Evolutionary conservation across 345 rosid genomes (phyloP), one percentile per base, ranked within the genome.

Genomic region (Bretschneidera sinensis): DNA sequence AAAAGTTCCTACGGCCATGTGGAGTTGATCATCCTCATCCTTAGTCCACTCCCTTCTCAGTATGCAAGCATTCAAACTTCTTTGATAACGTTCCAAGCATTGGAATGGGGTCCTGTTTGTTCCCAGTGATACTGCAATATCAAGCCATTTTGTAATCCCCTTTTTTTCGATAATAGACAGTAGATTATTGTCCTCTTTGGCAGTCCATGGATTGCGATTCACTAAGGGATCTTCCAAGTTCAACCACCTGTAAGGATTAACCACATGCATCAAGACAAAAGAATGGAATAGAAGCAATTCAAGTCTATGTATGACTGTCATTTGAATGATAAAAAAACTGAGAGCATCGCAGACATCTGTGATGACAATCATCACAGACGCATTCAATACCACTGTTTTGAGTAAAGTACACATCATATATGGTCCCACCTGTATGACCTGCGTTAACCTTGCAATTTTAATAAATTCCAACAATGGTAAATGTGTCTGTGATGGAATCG

Each of bases 31-130:
- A 71, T 90, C 97, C 70, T 94, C 97, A 61, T 83, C 99, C 61
- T 73, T 43, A 24, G 88, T 90, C 97, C 99, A 94, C 59, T 83
- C 91, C 51, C 80, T 70, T 61, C 58, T 86, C 70, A 94, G 54
- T 67, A 90, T 85, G 69, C 59, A 69, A 31, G 85, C 77, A 73
- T 94, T 90, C 64, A 86, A 72, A 71, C 91, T 88, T 74, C 99
- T 83, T 35, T 94, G 96, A 72, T 82, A 94, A 43, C 89, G 88
- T 56, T 69, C 76, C 79, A 94, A 71, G 71, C 99, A 94, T 43
- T 86, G 83, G 74, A 83, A 88, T n/a, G 99, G 97, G 17, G 92
- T 88, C 75, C 97, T 78, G 64, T 81, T 83, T 45, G 84, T 86
- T 64, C 88, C 92, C 63, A 88, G 62, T 22, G 77, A 80, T 47